phyloP scores from a whole-genome alignment of 108 stramenopile species.

The Skeletonema potamos region DNA sequence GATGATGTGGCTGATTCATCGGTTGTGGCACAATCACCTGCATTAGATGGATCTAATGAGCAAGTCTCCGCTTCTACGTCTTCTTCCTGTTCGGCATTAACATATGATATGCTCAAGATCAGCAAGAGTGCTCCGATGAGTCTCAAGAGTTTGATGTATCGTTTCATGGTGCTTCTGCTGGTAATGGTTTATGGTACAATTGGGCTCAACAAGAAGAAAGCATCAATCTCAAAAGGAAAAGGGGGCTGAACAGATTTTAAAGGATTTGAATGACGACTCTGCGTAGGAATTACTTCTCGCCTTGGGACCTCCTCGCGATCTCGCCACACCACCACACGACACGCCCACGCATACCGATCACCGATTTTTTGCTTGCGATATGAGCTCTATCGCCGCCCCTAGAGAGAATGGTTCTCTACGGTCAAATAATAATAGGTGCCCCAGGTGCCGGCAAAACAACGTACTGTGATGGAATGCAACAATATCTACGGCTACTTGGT shows the following conservation, averaged over 20 bases:
- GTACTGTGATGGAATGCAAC: conserved; percentile 95
- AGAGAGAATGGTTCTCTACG: conserved; percentile 64
- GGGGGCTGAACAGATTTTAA: no score
- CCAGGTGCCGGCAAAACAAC: conserved; percentile 98
- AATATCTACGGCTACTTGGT: conserved; percentile 87
- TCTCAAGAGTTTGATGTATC: background rate
- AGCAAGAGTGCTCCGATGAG: background rate
- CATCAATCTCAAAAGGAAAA: no score
- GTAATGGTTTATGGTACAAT: no score
- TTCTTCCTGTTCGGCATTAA: background rate
- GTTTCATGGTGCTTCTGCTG: background rate
- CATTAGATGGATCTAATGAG: conserved; percentile 10
- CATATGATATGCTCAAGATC: background rate
- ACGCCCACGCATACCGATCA: no score
- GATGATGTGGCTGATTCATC: background rate
- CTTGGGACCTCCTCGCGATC: background rate
- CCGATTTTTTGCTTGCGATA: background rate
- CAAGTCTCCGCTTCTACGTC: conserved; percentile 9
- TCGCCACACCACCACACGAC: background rate
- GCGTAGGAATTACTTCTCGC: background rate
- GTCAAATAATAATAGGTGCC: conserved; percentile 95
- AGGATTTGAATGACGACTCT: no score
- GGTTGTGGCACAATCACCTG: background rate
- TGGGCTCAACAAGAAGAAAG: no score
- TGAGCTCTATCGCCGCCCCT: background rate